These are phyloP conservation scores for Penicillium angulare DNA, from an alignment of 495 filamentous ascomycete genomes.

Conservation along the genomic window DNA sequence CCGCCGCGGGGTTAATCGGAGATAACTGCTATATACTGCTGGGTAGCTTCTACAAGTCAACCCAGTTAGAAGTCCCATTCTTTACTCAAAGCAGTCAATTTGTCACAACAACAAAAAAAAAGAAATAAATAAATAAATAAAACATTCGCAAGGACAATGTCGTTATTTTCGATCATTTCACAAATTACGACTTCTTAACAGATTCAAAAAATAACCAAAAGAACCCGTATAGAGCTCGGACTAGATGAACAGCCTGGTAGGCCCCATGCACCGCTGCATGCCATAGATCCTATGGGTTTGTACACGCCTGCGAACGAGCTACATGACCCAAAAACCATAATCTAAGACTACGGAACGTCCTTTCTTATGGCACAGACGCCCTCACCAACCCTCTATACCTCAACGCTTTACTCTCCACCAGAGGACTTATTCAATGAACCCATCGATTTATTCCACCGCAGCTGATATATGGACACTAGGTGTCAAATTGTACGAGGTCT, in stretches of 20 bases:
- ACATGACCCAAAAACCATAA: conserved; percentile 19
- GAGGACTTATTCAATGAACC: conserved; percentile 25
- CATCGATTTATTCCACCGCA: conserved; percentile 20
- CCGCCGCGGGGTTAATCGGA: conserved; percentile 34
- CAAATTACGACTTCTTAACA: too few relatives aligned
- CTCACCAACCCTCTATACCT: conserved; percentile 22
- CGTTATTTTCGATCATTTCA: too few relatives aligned
- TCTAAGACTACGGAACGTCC: conserved; percentile 25
- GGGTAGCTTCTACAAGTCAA: too few relatives aligned
- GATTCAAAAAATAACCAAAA: too few relatives aligned
- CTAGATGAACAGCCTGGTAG: conserved; percentile 17
- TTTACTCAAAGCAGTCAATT: too few relatives aligned
- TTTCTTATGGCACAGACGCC: conserved; percentile 18
- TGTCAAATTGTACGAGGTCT: conserved; percentile 27
- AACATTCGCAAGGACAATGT: too few relatives aligned
- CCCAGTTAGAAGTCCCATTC: too few relatives aligned
- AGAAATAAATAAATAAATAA: too few relatives aligned
- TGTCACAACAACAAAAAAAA: too few relatives aligned
- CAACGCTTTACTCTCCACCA: conserved; percentile 24
- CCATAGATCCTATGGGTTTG: conserved; percentile 18
- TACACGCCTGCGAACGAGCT: conserved; percentile 22
- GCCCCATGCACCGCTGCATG: conserved; percentile 22
- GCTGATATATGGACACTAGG: conserved; percentile 34
- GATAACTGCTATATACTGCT: conserved; percentile 18
- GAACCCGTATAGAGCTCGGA: too few relatives aligned